Evolutionary conservation across 73 alveolate genomes (phyloP), one percentile per base, ranked within the genome.

Genomic region (Paramecium sonneborni): DNA sequence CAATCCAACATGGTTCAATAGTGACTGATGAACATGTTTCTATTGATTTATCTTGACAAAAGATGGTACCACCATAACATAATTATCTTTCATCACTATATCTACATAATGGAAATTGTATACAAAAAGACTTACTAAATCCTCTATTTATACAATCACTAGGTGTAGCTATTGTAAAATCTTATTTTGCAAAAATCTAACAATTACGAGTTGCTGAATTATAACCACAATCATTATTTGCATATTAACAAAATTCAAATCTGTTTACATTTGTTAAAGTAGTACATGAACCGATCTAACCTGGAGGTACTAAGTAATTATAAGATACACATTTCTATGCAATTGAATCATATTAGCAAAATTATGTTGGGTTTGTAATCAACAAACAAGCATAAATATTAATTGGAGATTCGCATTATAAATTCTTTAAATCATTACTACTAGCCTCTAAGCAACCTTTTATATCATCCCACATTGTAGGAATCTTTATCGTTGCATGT

Each of bases 201-300:
- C 84, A 62, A 30, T 26, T 30, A 2, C 44, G 39, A 26, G 84
- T 62, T 26, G 84, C 84, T 14, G 28, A 1, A 26, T 62, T 62
- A 10, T 30, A 62, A 2, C 21, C 39, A 26, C 84, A 62, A 62
- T 62, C 44, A 62, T 62, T 9, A 26, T 5, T 62, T 1, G 84
- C 46, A 62, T 62, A 74, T 74, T 74, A 34, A 74, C 87, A 74
- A 21, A 37, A 74, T 35, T 74, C 87, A 39, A 37, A 39, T 74
- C 87, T 74, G 26, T 74, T 74, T 11, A 74, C 58, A 74, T 74
- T 74, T 12, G 87, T 74, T 21, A 74, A 18, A 8, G 87, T n/a
- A 14, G 26, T 12, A 20, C 87, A 74, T 12, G 48, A 0, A 3
- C 68, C 68, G 0, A 52, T 18, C 14, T 52, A 4, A 52, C 68